Evolutionary conservation across 805 yeast species (phyloP), one percentile per base, ranked within the genome.

Genomic region (Huiozyma naganishii): DNA sequence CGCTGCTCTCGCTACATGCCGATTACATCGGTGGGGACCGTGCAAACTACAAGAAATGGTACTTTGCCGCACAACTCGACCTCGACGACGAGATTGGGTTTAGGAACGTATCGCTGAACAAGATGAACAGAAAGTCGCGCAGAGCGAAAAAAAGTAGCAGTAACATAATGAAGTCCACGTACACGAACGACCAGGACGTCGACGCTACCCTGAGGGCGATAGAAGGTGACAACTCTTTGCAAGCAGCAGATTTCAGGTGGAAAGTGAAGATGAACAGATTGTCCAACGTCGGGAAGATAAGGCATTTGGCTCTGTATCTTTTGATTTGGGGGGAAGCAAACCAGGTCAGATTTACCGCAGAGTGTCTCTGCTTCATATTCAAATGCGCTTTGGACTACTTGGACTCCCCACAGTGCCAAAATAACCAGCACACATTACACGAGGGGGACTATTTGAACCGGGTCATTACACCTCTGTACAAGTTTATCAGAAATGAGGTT

Each of bases 251-350:
- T 59, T 83, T 78, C 59, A 72, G 79, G 50, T 87, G 95, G 95
- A 79, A 76, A 54, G 51, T 65, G 11, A 71, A 71, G 52, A 83
- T 84, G 87, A 71, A 69, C 48, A 58, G 57, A 32, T 67, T 72
- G 45, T 57, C 76, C 0, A 73, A 75, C 6, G 63, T 62, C 27
- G 88, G 83, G 49, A 74, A 80, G 62, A 73, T 79, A 4, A 68
- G 74, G 42, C 95, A 87, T 48, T 52, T 87, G 27, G 77, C 84
- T 0, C 62, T 87, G 10, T 87, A 79, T 53, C 69, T 87, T 10
- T 59, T 84, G 43, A 74, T 84, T 48, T 87, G 96, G 96, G 94
- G 95, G 4, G 96, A 87, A 59, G 88, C 95, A 0, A 85, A 83
- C 56, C 89, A 85, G 52, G 62, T 87, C 4, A 71, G 96, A 48